Percentiles rank a stretch among this genome's conserved stretches.
Conservation (phyloP, 2,329 filamentous ascomycete genomes). For the Fusarium sp. region DNA sequence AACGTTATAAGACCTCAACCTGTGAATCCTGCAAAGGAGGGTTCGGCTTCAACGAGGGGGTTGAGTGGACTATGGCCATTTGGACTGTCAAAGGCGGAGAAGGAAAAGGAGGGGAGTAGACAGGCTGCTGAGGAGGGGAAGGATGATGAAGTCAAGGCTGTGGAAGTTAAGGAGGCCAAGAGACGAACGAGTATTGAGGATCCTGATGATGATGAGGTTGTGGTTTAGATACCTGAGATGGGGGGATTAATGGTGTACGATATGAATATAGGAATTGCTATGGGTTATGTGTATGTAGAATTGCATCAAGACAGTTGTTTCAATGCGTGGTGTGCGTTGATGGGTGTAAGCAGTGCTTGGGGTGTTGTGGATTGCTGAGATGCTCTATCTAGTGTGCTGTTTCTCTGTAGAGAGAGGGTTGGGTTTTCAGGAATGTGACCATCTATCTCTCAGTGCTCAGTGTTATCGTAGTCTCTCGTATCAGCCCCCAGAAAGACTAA, state of each 20-base stretch:
- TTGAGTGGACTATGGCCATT: constrained; percentile 69
- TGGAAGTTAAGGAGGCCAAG: constrained; percentile 63
- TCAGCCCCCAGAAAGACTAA: neutral
- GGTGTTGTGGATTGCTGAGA: too few relatives aligned
- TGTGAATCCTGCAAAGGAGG: constrained; percentile 59
- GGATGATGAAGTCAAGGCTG: constrained; percentile 50
- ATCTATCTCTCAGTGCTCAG: neutral
- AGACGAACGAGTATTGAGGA: constrained; percentile 68
- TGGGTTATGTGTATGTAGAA: constrained; percentile 23
- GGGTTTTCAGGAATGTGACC: neutral
- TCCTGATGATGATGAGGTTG: constrained; percentile 63
- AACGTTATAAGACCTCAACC: constrained; percentile 64
- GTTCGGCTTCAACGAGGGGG: constrained; percentile 40
- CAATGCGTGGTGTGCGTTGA: neutral
- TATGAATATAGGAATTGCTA: constrained; percentile 10
- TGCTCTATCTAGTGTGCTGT: neutral
- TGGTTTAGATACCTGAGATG: constrained; percentile 45
- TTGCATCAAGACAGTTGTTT: constrained; percentile 12
- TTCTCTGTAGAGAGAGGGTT: neutral
- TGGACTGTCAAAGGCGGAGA: constrained; percentile 52
- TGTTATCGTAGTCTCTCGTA: neutral
- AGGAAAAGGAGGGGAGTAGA: constrained; percentile 40
- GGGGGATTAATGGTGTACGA: constrained; percentile 33
- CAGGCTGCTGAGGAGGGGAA: constrained; percentile 37
- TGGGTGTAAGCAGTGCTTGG: too few relatives aligned